Conservation (phyloP, 768 basidiomycete genomes). For the Russula earlei region DNA sequence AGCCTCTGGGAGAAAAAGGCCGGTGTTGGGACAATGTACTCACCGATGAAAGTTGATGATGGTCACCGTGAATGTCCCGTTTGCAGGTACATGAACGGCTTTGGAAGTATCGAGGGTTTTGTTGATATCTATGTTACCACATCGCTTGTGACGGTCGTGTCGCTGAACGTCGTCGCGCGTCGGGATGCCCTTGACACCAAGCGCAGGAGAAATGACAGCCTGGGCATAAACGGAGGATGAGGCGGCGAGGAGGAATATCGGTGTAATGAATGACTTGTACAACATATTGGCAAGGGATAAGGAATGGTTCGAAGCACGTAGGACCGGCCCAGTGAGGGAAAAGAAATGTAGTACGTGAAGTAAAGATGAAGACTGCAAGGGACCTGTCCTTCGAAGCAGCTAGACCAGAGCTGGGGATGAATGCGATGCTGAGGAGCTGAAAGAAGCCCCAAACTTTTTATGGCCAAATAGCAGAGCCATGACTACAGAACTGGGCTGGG, state of each 20-base stretch:
- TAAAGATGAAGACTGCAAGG: too few relatives aligned
- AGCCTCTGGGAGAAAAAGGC: slow-evolving; percentile 39
- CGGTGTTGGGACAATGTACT: slow-evolving; percentile 19
- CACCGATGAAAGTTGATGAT: slow-evolving; percentile 42
- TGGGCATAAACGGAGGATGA: slow-evolving; percentile 34
- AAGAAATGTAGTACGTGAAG: too few relatives aligned
- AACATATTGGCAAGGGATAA: slow-evolving; percentile 20
- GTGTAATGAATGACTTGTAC: slow-evolving; percentile 24
- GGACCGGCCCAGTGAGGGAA: too few relatives aligned
- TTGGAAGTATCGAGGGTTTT: slow-evolving; percentile 31
- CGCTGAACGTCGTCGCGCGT: slow-evolving; percentile 25
- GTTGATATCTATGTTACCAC: slow-evolving; percentile 37
- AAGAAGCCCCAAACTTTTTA: too few relatives aligned
- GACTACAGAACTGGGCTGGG: too few relatives aligned
- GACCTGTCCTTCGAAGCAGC: too few relatives aligned
- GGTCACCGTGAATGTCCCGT: slow-evolving; percentile 35
- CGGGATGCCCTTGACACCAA: slow-evolving; percentile 27
- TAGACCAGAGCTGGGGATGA: too few relatives aligned
- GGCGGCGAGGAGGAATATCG: slow-evolving; percentile 28
- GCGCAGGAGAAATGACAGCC: slow-evolving; percentile 34
- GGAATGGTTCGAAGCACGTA: not conserved
- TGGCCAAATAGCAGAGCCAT: too few relatives aligned
- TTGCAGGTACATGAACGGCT: slow-evolving; percentile 22
- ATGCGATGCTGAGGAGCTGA: too few relatives aligned
- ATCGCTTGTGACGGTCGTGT: slow-evolving; percentile 27